Percentiles rank a stretch among this genome's conserved stretches.
Evolutionary conservation across 2,329 filamentous ascomycete genomes (phyloP).

Genomic region (Ophiostoma sp.): DNA sequence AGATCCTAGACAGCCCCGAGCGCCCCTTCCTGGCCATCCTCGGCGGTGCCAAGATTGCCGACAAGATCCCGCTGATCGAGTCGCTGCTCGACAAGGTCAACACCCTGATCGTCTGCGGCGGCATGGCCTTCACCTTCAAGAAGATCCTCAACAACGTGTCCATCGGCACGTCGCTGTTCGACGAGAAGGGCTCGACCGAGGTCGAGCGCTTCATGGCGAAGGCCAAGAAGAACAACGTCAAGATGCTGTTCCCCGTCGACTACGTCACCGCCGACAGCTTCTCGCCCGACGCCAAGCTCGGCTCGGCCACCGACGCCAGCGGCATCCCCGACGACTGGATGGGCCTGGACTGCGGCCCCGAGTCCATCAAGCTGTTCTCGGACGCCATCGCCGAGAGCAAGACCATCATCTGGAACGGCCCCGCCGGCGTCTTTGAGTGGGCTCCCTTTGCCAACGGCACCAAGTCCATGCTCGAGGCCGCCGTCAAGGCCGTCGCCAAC

Average conservation of each 20-base stretch:
- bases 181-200: constrained; percentile 89
- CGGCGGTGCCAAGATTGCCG: constrained; percentile 94
- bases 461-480: constrained; percentile 85
- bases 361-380: constrained; percentile 85
- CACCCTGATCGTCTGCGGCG: constrained; percentile 92
- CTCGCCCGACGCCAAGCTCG: constrained; percentile 71
- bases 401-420: constrained; percentile 99
- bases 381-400: constrained; percentile 78
- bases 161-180: constrained; percentile 88
- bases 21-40: constrained; percentile 98
- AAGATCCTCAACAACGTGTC: constrained; percentile 89
- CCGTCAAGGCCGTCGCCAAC: constrained; percentile 64
- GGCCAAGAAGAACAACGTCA: constrained; percentile 93
- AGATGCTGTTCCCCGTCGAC: constrained; percentile 89
- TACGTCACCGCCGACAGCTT: constrained; percentile 97
- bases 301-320: constrained; percentile 74
- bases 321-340: constrained; percentile 97
- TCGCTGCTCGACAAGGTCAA: constrained; percentile 98
- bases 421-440: constrained; percentile 95
- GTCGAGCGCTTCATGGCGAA: constrained; percentile 84
- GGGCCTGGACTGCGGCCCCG: constrained; percentile 89
- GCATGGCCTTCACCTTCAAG: constrained; percentile 99
- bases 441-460: constrained; percentile 90
- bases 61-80: constrained; percentile 99
- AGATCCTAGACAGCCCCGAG: constrained; percentile 88